Evolutionary conservation across 2,329 filamentous ascomycete species (phyloP).

Genomic region (Trichoderma citrinoviride): DNA sequence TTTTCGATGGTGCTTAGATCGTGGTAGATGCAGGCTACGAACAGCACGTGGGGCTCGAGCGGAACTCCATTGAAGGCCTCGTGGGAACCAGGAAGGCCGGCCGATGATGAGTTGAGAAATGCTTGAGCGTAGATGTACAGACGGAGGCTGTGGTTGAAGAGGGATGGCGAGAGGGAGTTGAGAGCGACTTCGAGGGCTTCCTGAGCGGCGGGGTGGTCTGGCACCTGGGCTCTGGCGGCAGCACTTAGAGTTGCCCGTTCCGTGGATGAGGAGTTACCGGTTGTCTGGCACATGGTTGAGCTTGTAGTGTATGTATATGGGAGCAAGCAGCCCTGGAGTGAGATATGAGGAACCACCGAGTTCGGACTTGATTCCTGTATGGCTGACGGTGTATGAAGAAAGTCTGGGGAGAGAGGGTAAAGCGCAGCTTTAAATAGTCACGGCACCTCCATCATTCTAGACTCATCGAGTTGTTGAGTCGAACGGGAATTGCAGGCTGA

Average conservation of each 20-base stretch:
- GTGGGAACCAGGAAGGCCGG: not conserved
- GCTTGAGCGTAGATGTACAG: conserved; percentile 19
- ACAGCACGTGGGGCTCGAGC: conserved; percentile 15
- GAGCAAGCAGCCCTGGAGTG: no score
- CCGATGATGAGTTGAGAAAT: not conserved
- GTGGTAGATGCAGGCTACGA: conserved; percentile 19
- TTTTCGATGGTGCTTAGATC: conserved; percentile 10
- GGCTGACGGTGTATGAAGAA: not conserved
- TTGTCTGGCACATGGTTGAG: conserved; percentile 6
- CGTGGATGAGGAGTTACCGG: not conserved
- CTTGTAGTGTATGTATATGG: not conserved
- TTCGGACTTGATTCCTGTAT: no score
- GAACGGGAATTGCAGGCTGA: not conserved
- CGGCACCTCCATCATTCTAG: not conserved
- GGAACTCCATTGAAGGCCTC: not conserved
- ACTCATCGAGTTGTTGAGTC: not conserved
- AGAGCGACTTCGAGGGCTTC: conserved; percentile 12
- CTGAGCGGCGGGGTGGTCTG: conserved; percentile 11
- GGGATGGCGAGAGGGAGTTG: conserved; percentile 4
- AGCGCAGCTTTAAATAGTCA: not conserved
- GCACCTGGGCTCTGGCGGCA: conserved; percentile 12
- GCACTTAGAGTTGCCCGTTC: not conserved
- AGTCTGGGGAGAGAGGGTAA: not conserved
- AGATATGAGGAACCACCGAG: no score
- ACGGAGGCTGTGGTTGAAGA: conserved; percentile 18